Percentiles rank a stretch among this genome's conserved stretches.
Conservation (phyloP, 257 asterid genomes). For the Solanum corneliomulleri region DNA sequence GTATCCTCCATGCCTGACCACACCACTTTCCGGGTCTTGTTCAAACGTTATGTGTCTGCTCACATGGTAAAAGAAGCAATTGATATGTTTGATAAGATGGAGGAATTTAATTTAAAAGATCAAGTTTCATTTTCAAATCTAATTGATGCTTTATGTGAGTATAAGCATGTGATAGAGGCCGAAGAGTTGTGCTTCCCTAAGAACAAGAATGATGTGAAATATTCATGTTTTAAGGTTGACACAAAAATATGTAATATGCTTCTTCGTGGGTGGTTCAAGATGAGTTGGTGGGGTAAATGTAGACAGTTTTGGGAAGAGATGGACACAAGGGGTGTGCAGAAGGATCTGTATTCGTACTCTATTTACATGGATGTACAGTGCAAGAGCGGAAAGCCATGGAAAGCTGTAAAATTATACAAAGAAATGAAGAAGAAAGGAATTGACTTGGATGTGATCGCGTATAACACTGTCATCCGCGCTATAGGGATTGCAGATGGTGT, state of each 20-base stretch:
- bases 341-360: conserved; percentile 73
- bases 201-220: conserved; percentile 6
- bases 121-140: conserved; percentile 57
- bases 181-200: conserved; percentile 66
- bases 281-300: conserved; percentile 84
- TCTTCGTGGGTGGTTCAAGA: conserved; percentile 76
- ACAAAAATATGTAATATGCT: conserved; percentile 62
- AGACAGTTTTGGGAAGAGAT: conserved; percentile 86
- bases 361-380: conserved; percentile 80
- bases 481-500: conserved; percentile 72
- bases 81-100: conserved; percentile 45
- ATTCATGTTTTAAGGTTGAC: conserved; percentile 20
- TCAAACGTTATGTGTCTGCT: conserved; percentile 67
- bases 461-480: conserved; percentile 71
- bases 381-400: conserved; percentile 85
- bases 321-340: conserved; percentile 59
- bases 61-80: conserved; percentile 77
- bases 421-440: conserved; percentile 79
- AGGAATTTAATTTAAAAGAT: conserved; percentile 57
- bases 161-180: conserved; percentile 87
- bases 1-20: conserved; percentile 47
- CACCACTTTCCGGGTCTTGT: conserved; percentile 56
- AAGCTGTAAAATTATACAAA: conserved; percentile 66
- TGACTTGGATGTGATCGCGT: conserved; percentile 58
- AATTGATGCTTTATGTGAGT: conserved; percentile 80